Evolutionary conservation across 257 asterid genomes (phyloP), one percentile per base, ranked within the genome.

Genomic region (Lavandula angustifolia): DNA sequence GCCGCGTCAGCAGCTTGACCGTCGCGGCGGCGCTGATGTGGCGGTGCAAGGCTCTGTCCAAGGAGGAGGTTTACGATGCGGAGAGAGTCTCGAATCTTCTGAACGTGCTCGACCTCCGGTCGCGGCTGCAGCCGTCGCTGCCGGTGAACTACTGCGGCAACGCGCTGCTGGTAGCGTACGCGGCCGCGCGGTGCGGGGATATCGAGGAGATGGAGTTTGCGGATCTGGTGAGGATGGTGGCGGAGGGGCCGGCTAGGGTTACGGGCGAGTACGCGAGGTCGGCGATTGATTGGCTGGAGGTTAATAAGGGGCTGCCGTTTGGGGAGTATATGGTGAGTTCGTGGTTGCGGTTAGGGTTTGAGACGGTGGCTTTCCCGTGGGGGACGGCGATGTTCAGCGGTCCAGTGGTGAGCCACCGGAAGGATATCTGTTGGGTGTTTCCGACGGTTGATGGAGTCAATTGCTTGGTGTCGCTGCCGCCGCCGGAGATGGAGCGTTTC

Each of bases 271-370:
- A 90, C 53, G 90, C 87, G 0, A 73, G 73, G 64, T 85, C 95
- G 0, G 88, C 74, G 6, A 76, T 90, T 0, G 96, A 90, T 35
- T 90, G 88, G 91, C 62, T 87, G 60, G 96, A 90, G 67, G 33
- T 85, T 0, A 66, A 85, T 70, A 81, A 73, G n/a, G 95, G 95
- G 58, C 70, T 87, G 1, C 97, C 97, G 0, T 78, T 80, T 49
- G 97, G 97, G 0, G 97, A 90, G 16, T 85, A 85, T 16, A 73
- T 87, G 73, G 67, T 90, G 47, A 87, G 92, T 6, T 90, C 97
- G 0, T 90, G 95, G 97, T 51, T 92, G 85, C 70, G 80, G 22
- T 66, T 90, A 62, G 87, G 95, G 43, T 85, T 87, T 42, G 75
- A 81, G 4, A 72, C 76, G 12, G 79, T 79, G 71, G 86, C 27